Evolutionary conservation across 768 basidiomycete genomes (phyloP).

Genomic region (Pleurotus ostreatus): DNA sequence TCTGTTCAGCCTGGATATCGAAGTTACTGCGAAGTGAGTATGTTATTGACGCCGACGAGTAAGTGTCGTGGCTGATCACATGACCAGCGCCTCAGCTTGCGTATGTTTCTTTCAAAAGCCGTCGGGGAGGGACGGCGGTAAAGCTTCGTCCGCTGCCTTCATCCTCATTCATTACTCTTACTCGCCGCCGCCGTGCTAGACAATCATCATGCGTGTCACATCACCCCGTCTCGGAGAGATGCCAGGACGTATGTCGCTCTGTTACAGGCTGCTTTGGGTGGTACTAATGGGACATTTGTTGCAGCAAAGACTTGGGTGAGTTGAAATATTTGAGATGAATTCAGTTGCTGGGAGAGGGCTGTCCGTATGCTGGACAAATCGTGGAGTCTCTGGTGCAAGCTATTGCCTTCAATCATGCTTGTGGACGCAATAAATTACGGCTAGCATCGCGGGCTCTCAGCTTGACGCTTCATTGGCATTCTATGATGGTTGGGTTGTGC

Average conservation of each 20-base stretch:
- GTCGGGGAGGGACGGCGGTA: slow-evolving; percentile 17
- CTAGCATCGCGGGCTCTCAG: too few species aligned
- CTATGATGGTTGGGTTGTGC: slow-evolving; percentile 1
- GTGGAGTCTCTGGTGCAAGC: too few species aligned
- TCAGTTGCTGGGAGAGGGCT: background rate
- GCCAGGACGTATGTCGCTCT: slow-evolving; percentile 64
- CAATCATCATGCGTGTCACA: slow-evolving; percentile 58
- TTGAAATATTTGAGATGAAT: slow-evolving; percentile 9
- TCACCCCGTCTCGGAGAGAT: slow-evolving; percentile 63
- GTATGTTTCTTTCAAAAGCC: slow-evolving; percentile 14
- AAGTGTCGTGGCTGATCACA: slow-evolving; percentile 3
- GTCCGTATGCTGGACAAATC: too few species aligned
- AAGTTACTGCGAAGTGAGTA: background rate
- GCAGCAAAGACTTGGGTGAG: slow-evolving; percentile 82
- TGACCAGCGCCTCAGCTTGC: slow-evolving; percentile 31
- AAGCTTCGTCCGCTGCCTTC: too few species aligned
- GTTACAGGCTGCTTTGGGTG: too few species aligned
- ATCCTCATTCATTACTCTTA: background rate
- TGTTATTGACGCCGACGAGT: background rate
- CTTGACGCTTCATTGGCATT: too few species aligned
- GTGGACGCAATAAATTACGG: background rate
- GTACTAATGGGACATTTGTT: background rate
- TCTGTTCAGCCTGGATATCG: too few species aligned
- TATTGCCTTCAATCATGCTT: background rate
- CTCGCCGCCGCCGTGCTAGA: slow-evolving; percentile 16